Base-by-base conservation (phyloP, 768 basidiomycete species). In the Boletus reticulatus region DNA sequence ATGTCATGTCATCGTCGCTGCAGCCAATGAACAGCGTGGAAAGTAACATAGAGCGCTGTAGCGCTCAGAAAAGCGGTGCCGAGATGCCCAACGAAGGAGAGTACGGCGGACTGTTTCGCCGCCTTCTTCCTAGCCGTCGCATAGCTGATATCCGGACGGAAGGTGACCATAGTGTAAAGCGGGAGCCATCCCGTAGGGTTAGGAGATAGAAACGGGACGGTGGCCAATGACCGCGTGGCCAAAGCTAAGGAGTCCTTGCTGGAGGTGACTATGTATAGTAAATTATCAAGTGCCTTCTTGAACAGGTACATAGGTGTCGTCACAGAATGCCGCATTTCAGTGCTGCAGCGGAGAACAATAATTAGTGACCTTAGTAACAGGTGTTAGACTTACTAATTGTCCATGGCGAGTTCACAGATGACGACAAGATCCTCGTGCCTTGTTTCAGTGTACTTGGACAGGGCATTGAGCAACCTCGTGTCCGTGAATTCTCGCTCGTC, bases 141-240 rank as follows among this genome's bases (percentile, higher is more conserved):
- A 68, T 99, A 99, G 69, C 87, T 88, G 64, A 99, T 84, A 73
- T 98, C 96, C 48, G 94, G 92, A 41, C 96, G 83, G 76, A 99
- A 99, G 43, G 96, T 98, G 61, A 97, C 88, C 95, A 98, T 97
- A 34, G 92, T 92, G 73, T 99, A 99, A 48, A 96, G 79, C 54
- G 93, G 90, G 49, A 94, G 80, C 95, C 95, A 98, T 37, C 92
- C 94, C 60, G 70, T 68, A 43, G 87, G 87, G 57, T 77, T 72
- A 56, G 70, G 69, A 56, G 84, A 70, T 36, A 84, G 81, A 71
- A 88, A 92, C 11, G 87, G 78, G 46, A 77, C 68, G 56, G 70
- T 76, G 59, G 81, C 72, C 59, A 85, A 62, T 43, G 61, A 65
- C 52, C 79, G 78, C 43, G 74, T 74, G 62, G 84, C 70, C 58